Conservation (phyloP, 352 stramenopile species). For the Phytopythium boreale region DNA sequence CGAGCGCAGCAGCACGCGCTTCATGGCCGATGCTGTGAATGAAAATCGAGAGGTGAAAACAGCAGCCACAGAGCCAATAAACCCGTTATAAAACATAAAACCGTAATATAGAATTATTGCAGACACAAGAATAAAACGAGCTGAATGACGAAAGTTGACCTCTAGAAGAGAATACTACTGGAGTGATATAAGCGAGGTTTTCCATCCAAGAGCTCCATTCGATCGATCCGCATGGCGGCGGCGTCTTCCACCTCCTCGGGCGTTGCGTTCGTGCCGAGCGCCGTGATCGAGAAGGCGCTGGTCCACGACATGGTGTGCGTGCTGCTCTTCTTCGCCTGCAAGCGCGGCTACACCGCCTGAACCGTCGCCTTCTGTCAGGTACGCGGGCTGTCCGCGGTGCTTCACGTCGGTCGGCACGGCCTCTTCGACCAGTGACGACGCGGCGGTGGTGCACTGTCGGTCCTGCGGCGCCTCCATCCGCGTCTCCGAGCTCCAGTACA, state of each 20-base stretch:
- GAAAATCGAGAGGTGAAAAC: too few relatives aligned
- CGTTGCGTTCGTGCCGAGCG: conserved; percentile 38
- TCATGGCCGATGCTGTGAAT: background rate
- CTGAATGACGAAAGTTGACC: background rate
- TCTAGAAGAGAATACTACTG: background rate
- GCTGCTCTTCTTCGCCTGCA: background rate
- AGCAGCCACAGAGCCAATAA: background rate
- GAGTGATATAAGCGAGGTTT: background rate
- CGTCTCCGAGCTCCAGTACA: conserved; percentile 30
- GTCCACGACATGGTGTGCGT: conserved; percentile 55
- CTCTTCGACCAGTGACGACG: conserved; percentile 6
- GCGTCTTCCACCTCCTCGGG: conserved; percentile 1
- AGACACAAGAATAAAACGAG: too few relatives aligned
- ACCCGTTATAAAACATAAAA: background rate
- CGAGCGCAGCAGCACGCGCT: background rate
- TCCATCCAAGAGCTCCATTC: background rate
- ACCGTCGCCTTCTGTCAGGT: conserved; percentile 20
- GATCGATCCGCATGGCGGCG: too few relatives aligned
- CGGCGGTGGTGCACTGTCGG: conserved; percentile 20
- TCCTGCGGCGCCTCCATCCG: conserved; percentile 21
- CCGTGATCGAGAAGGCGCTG: conserved; percentile 44
- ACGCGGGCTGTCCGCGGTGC: conserved; percentile 47
- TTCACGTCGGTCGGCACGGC: conserved; percentile 27
- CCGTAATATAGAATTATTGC: background rate
- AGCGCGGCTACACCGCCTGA: too few relatives aligned